A percentile compares a stretch with the other conserved stretches of the same genome.
Evolutionary conservation across 352 stramenopile species (phyloP).

Genomic region (Pythium utonaiense): DNA sequence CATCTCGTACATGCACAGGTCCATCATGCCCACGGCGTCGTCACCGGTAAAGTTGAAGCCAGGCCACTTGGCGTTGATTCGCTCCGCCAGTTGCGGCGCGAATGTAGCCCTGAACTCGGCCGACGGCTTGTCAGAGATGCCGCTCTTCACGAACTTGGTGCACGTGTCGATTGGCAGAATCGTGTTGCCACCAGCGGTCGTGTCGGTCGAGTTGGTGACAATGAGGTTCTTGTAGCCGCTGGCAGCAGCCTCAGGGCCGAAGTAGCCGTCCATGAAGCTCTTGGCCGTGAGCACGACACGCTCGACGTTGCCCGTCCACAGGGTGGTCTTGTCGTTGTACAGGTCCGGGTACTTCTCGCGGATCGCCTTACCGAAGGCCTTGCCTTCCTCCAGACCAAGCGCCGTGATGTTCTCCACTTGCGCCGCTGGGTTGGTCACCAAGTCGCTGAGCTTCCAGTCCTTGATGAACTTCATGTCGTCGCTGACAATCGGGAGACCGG

Average conservation of each 20-base stretch:
- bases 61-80: slow-evolving; percentile 38
- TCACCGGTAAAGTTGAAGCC: slow-evolving; percentile 33
- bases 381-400: slow-evolving; percentile 40
- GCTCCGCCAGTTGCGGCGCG: slow-evolving; percentile 8
- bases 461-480: slow-evolving; percentile 41
- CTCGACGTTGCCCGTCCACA: slow-evolving; percentile 46
- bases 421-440: slow-evolving; percentile 29
- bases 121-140: slow-evolving; percentile 18
- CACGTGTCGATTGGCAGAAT: slow-evolving; percentile 53
- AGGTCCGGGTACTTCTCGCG: slow-evolving; percentile 38
- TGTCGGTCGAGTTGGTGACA: slow-evolving; percentile 36
- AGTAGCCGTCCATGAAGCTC: slow-evolving; percentile 50
- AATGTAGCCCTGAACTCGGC: slow-evolving; percentile 9
- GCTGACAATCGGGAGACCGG: slow-evolving; percentile 24
- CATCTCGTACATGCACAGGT: slow-evolving; percentile 57
- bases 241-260: slow-evolving; percentile 24
- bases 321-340: slow-evolving; percentile 37
- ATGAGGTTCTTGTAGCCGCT: slow-evolving; percentile 35
- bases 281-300: slow-evolving; percentile 48
- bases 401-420: slow-evolving; percentile 57
- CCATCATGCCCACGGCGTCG: slow-evolving; percentile 41
- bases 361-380: slow-evolving; percentile 35
- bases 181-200: slow-evolving; percentile 40
- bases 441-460: slow-evolving; percentile 37
- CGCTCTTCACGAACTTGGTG: slow-evolving; percentile 37